Evolutionary conservation across 768 basidiomycete species (phyloP), one percentile per base, ranked within the genome.

Genomic region (Serendipita sp.): DNA sequence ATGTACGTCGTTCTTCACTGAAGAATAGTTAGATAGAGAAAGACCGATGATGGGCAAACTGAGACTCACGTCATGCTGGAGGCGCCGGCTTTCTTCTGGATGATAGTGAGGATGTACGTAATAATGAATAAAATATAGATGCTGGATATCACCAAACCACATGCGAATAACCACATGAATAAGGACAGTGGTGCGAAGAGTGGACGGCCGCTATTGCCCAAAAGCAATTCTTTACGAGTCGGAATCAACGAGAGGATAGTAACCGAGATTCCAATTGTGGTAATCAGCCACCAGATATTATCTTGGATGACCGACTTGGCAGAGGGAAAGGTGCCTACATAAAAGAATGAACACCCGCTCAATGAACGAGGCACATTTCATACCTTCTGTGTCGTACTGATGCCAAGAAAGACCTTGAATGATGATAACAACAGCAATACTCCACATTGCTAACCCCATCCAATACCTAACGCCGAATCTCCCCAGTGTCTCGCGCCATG

Each of bases 381-480:
- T 66, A 65, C 74, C 69, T 28, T 71, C 70, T 9, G 67, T 64
- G 14, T 72, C 67, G 28, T 68, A 60, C 62, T 58, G 16, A 68
- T 70, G 81, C 80, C 83, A 3, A 77, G 78, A 34, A 76, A 71
- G 66, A 80, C 84, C 22, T 87, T 62, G 30, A 0, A 84, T 68
- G 16, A 88, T 66, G 3, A 79, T 75, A 1, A 83, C 80, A n/a
- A 90, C 72, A 3, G 87, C 90, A 1, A 86, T 74, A 1, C 83
- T 77, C 86, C 93, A 96, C 28, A 80, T 79, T 2, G 84, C 75
- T 0, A 88, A 67, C 1, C 84, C 83, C 33, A 82, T 84, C 51
- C 85, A 79, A 73, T 90, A 97, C 24, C 95, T 78, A 16, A 83
- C 74, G 1, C 83, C 82, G 71, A 82, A 78, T 41, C 86, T 78